Evolutionary conservation across 257 asterid species (phyloP), one percentile per base, ranked within the genome.

Genomic region (Gentiana dahurica): DNA sequence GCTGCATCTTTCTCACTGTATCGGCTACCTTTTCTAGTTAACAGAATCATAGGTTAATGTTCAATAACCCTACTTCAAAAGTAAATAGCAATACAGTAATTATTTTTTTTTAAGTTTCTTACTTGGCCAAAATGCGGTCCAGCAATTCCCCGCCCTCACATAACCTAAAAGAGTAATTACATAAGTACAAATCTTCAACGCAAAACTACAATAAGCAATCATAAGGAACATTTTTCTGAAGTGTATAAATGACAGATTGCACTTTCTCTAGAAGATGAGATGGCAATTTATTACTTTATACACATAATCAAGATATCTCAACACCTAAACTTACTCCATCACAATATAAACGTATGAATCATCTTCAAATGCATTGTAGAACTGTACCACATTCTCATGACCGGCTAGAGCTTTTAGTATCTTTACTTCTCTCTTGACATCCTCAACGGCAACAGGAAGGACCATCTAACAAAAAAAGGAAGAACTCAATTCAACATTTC

Each of bases 1-100:
- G 99, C 99, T 58, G 99, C 99, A 76, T 92, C 99, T 76, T 92
- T 92, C 71, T 88, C 99, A 5, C 95, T 81, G 75, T 92, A 92
- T 45, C 95, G 97, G 69, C 97, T 88, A 60, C 88, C 97, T 74
- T 88, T 92, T 77, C 98, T 91, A 92, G 59, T 76, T 56, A 60
- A n/a, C 72, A 54, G 68, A 65, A 67, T 55, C 36, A 54, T 49
- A 9, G 34, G 68, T 63, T 33, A 24, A 73, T 58, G 74, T 57
- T 65, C 62, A 54, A 50, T 49, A 65, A 46, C 37, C 52, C 62
- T 60, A 54, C 49, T 39, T 47, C 64, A 54, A 54, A 61, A 61
- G 43, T 57, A 64, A 61, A 56, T 58, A 46, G 62, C 63, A 53
- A 60, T 38, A 13, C 48, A 53, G 41, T 45, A 62, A 36, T 39